Percentiles rank a stretch among this genome's conserved stretches.
Conservation (phyloP, 2,329 filamentous ascomycete species). For the Didymella arachidicola region DNA sequence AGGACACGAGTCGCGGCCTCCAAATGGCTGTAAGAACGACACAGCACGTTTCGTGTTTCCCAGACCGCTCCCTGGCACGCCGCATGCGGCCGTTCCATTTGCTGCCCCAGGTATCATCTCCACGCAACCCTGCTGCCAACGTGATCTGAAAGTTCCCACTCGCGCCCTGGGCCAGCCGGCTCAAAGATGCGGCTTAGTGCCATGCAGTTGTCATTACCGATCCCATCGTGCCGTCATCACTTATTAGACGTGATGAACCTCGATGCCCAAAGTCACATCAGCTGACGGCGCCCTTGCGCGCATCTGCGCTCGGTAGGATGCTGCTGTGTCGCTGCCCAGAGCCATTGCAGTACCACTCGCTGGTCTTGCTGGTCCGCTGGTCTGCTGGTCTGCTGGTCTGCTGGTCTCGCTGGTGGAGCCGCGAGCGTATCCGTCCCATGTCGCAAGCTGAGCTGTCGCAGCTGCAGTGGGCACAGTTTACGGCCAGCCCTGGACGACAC, state of each 20-base stretch:
- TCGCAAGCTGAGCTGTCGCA: constrained; percentile 40
- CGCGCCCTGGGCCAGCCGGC: constrained; percentile 34
- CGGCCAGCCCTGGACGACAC: constrained; percentile 26
- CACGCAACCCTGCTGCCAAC: constrained; percentile 37
- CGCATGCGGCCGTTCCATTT: constrained; percentile 39
- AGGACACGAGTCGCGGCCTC: constrained; percentile 76
- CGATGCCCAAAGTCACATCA: constrained; percentile 32
- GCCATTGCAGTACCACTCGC: constrained; percentile 9
- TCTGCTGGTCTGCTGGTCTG: neutral
- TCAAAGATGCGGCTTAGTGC: constrained; percentile 31
- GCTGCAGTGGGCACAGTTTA: constrained; percentile 28
- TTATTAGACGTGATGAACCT: constrained; percentile 24
- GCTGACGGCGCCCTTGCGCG: constrained; percentile 37
- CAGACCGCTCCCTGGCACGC: constrained; percentile 27
- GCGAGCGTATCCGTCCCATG: constrained; percentile 32
- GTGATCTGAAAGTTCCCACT: constrained; percentile 30
- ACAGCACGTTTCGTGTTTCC: constrained; percentile 40
- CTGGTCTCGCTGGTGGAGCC: constrained; percentile 10
- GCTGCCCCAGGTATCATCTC: constrained; percentile 40
- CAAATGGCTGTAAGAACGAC: constrained; percentile 32
- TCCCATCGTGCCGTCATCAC: constrained; percentile 31
- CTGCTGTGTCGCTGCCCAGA: constrained; percentile 32
- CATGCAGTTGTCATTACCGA: constrained; percentile 26
- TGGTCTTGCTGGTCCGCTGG: constrained; percentile 3
- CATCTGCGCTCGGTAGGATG: constrained; percentile 27